Conservation (phyloP, 305 asterid genomes). For the Fraxinus floribunda region DNA sequence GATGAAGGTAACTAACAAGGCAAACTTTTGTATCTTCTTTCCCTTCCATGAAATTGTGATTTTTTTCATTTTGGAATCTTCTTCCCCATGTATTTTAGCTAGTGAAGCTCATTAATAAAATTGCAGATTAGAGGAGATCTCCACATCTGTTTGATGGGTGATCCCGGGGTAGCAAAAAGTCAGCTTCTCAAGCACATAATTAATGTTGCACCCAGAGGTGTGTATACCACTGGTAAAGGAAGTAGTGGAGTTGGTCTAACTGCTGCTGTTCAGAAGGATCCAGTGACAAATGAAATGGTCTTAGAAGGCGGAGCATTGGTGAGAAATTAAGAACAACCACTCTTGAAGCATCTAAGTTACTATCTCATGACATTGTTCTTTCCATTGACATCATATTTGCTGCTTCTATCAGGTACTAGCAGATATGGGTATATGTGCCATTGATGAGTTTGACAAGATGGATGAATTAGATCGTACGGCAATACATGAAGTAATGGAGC, state of each 20-base stretch:
- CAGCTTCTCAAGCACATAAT: constrained; percentile 97
- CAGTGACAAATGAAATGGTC: constrained; percentile 94
- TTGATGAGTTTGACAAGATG: constrained; percentile 97
- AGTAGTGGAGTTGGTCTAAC: constrained; percentile 99
- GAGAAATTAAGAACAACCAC: constrained; percentile 22
- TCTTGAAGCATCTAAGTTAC: not conserved
- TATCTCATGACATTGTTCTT: not conserved
- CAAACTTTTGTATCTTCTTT: constrained; percentile 6
- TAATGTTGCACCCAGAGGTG: constrained; percentile 92
- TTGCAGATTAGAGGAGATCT: constrained; percentile 91
- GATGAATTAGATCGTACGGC: constrained; percentile 95
- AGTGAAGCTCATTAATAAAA: not conserved
- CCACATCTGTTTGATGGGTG: constrained; percentile 96
- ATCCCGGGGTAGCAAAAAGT: constrained; percentile 98
- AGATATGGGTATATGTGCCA: constrained; percentile 98
- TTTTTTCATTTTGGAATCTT: not conserved
- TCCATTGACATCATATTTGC: constrained; percentile 7
- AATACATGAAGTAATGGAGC: constrained; percentile 99
- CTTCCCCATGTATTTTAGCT: not conserved
- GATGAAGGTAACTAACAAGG: constrained; percentile 67
- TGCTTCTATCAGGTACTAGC: constrained; percentile 68
- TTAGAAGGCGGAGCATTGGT: constrained; percentile 99
- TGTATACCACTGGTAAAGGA: constrained; percentile 94
- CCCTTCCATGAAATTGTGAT: not conserved
- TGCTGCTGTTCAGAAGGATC: constrained; percentile 97